phyloP scores from a whole-genome alignment of 441 rosid species.

The Erysimum pusillum region DNA sequence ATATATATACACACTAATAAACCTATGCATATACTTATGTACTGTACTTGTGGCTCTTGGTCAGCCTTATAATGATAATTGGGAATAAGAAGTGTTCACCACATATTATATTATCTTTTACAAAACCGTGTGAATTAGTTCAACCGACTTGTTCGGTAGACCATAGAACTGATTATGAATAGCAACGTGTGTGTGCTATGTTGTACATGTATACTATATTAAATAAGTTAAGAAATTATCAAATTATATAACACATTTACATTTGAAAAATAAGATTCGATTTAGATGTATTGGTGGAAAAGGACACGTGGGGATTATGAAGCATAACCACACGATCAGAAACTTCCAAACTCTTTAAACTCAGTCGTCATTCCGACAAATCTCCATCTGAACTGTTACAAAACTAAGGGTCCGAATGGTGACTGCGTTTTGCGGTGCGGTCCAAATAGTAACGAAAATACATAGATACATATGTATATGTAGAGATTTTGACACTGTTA shows the following conservation, averaged over 20 bases:
- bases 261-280: constrained; percentile 1
- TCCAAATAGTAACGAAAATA: too few relatives aligned
- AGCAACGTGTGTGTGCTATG: neutral
- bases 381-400: neutral
- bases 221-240: neutral
- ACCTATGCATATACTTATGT: constrained; percentile 1
- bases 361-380: neutral
- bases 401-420: constrained; percentile 6
- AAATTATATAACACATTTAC: neutral
- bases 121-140: constrained; percentile 12
- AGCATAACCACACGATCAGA: constrained; percentile 29
- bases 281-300: constrained; percentile 24
- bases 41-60: constrained; percentile 5
- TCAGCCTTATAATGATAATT: neutral
- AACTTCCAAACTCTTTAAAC: neutral
- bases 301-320: neutral
- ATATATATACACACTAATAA: neutral
- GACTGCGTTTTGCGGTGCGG: too few relatives aligned
- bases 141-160: constrained; percentile 12
- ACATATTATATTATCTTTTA: neutral
- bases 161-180: neutral
- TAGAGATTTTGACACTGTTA: too few relatives aligned
- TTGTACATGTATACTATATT: neutral
- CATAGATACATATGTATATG: too few relatives aligned
- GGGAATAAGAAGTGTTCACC: neutral